phyloP scores from a whole-genome alignment of 78 protist species.

The Dictyostelium purpureum region DNA sequence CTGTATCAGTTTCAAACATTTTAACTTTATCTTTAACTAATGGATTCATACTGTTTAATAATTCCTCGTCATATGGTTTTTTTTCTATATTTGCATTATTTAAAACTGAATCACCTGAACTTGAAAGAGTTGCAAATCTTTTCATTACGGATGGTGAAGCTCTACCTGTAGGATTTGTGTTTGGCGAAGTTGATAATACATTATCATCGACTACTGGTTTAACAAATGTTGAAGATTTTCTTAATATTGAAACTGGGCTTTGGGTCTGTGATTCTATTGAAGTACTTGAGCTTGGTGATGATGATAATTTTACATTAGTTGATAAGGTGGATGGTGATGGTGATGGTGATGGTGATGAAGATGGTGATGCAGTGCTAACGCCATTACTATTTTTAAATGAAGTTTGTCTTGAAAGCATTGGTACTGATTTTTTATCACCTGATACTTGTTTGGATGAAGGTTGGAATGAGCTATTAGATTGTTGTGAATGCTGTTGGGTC shows the following conservation, averaged over 20 bases:
- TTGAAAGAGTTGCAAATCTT: not conserved
- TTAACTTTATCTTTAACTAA: slow-evolving; percentile 21
- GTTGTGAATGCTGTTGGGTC: not conserved
- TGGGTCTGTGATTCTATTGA: not conserved
- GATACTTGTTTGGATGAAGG: too few relatives aligned
- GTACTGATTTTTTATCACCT: too few relatives aligned
- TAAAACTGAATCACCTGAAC: not conserved
- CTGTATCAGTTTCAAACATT: slow-evolving; percentile 33
- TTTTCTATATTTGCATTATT: not conserved
- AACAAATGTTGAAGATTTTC: not conserved
- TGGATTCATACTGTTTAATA: not conserved
- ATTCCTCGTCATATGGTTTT: slow-evolving; percentile 11
- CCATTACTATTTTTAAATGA: not conserved
- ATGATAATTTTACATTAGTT: not conserved
- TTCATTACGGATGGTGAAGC: slow-evolving; percentile 16
- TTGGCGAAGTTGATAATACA: not conserved
- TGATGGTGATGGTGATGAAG: not conserved
- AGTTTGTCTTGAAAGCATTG: not conserved
- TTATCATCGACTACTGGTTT: not conserved
- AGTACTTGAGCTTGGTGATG: not conserved
- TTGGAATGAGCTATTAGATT: not conserved
- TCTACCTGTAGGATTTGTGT: not conserved
- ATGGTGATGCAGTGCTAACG: too few relatives aligned
- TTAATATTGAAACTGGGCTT: not conserved
- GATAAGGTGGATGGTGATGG: not conserved